Base-by-base conservation (phyloP, 1,284 basidiomycete species). In the Malassezia restricta region DNA sequence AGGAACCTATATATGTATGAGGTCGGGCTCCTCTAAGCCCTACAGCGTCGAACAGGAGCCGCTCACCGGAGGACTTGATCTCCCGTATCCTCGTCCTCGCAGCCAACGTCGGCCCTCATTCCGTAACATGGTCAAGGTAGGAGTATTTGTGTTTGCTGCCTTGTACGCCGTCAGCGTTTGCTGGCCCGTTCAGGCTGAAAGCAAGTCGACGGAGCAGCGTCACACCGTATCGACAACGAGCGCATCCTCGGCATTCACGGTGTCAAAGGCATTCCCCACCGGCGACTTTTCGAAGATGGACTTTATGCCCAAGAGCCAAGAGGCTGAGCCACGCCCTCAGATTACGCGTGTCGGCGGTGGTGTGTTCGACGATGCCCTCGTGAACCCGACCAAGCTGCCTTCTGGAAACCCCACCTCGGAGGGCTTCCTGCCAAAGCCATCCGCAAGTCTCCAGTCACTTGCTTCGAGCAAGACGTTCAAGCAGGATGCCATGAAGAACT, bases 321-420 rank as follows among this genome's bases (percentile, higher is more conserved):
- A 63, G 14, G 62, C 50, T 12, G 65, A 62, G 47, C 62, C 60
- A 12, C 59, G 60, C 14, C 65, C 68, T 2, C 57, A 61, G 8
- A 59, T 70, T 32, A 63, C 66, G 15, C 58, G 65, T n/a, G 60
- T 64, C 12, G 38, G 37, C 32, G 58, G 62, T 45, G 49, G 58
- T 42, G 66, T 59, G 12, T 70, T 51, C 47, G 33, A 58, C 9
- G 78, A 80, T 59, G 76, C 83, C 57, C 81, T 80, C 0, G 69
- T 66, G 15, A 83, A 85, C 65, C 82, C 82, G 0, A 81, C 81
- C 55, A 78, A 79, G 12, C 76, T 86, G 31, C 84, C 84, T 5
- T 78, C 78, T 1, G 76, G 71, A 78, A 80, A 9, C 74, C 78
- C 41, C 0, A 12, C 56, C 3, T 47, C 48, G 15, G 64, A 68